Evolutionary conservation across 345 rosid genomes (phyloP).

Genomic region (Acer negundo): DNA sequence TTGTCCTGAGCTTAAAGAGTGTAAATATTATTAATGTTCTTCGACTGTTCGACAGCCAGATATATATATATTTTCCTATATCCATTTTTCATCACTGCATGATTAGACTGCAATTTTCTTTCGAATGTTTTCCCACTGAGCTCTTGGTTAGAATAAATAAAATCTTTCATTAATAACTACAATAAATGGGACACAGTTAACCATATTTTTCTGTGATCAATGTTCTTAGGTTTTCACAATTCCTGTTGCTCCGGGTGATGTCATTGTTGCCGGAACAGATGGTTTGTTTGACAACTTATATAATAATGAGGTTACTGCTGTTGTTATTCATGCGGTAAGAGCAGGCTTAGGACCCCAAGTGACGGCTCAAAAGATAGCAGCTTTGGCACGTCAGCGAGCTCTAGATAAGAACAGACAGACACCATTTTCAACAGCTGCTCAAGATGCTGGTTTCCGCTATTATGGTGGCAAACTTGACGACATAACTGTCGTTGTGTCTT

Average conservation of each 20-base stretch:
- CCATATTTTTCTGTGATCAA: conserved; percentile 9
- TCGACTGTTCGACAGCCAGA: too few relatives aligned
- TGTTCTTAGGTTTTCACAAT: conserved; percentile 67
- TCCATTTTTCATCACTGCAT: background rate
- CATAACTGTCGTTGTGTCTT: conserved; percentile 90
- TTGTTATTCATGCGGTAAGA: conserved; percentile 72
- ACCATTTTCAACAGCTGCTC: conserved; percentile 90
- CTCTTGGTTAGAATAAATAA: background rate
- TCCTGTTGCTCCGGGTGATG: conserved; percentile 78
- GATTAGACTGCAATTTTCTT: background rate
- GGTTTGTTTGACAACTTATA: conserved; percentile 94
- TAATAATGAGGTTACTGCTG: conserved; percentile 75
- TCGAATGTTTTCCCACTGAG: background rate
- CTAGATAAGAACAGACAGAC: conserved; percentile 70
- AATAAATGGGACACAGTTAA: background rate
- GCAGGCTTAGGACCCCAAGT: conserved; percentile 72
- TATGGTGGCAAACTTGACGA: conserved; percentile 98
- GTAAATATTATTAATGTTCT: background rate
- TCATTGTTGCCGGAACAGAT: conserved; percentile 86
- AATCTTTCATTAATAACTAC: background rate
- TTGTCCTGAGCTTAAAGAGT: background rate
- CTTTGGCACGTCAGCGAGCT: conserved; percentile 82
- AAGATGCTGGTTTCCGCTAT: conserved; percentile 87
- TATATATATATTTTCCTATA: background rate
- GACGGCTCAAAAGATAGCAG: conserved; percentile 83